These are phyloP conservation scores for Madurella fahalii DNA, from an alignment of 2,329 filamentous ascomycete species.

Conservation along the genomic window DNA sequence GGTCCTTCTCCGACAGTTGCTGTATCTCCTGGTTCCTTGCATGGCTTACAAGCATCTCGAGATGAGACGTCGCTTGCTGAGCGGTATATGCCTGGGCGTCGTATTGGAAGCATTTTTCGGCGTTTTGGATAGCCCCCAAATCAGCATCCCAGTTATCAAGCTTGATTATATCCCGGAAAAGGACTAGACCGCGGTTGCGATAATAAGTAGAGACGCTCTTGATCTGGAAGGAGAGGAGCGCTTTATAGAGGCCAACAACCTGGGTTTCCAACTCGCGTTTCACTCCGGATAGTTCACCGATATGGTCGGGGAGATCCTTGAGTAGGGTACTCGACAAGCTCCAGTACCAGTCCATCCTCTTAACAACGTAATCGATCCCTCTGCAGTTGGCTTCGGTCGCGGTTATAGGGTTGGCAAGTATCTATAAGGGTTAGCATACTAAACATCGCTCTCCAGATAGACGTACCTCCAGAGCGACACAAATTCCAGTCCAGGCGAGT, in stretches of 20 bases:
- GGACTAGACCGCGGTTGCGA: slow-evolving; percentile 26
- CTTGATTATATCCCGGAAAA: slow-evolving; percentile 30
- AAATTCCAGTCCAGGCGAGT: slow-evolving; percentile 36
- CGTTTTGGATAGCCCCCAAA: slow-evolving; percentile 27
- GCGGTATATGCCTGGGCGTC: too few species aligned
- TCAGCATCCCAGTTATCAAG: slow-evolving; percentile 35
- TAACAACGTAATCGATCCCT: slow-evolving; percentile 34
- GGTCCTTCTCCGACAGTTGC: slow-evolving; percentile 50
- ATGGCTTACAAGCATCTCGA: too few species aligned
- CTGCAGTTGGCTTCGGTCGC: slow-evolving; percentile 30
- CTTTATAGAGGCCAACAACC: slow-evolving; percentile 36
- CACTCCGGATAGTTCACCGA: slow-evolving; percentile 13
- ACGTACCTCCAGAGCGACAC: slow-evolving; percentile 32
- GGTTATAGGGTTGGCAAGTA: slow-evolving; percentile 27
- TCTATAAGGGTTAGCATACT: slow-evolving; percentile 4
- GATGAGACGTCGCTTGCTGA: too few species aligned
- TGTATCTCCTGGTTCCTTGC: not conserved
- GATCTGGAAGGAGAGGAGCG: slow-evolving; percentile 39
- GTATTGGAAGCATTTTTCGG: too few species aligned
- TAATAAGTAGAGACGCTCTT: slow-evolving; percentile 38
- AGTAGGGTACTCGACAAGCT: slow-evolving; percentile 20
- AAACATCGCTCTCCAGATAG: not conserved
- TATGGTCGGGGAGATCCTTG: too few species aligned
- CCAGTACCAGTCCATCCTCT: slow-evolving; percentile 38
- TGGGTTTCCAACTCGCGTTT: slow-evolving; percentile 19